Conservation (phyloP, 495 filamentous ascomycete species). For the Bryoglossum gracile region DNA sequence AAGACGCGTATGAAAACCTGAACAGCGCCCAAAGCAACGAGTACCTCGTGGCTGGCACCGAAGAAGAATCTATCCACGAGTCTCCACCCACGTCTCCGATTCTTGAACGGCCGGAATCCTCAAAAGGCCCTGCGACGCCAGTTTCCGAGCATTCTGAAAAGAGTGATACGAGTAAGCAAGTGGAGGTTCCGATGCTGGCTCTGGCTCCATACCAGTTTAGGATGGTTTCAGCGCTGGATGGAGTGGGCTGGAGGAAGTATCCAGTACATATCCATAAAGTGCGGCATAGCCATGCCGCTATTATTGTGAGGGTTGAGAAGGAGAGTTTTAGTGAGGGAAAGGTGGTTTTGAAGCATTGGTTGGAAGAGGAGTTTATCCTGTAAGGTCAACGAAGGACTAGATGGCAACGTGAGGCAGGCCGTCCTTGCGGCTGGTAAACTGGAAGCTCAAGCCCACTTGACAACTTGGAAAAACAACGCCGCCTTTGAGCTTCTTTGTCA, state of each 20-base stretch:
- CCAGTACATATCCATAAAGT: constrained; percentile 79
- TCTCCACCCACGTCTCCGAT: too few species aligned
- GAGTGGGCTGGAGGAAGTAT: constrained; percentile 71
- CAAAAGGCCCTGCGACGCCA: too few species aligned
- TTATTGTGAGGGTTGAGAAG: constrained; percentile 66
- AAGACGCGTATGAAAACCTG: constrained; percentile 65
- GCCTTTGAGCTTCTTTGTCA: too few species aligned
- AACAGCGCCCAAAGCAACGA: constrained; percentile 54
- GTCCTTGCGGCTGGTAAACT: too few species aligned
- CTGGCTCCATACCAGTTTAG: constrained; percentile 71
- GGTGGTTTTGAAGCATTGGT: constrained; percentile 75
- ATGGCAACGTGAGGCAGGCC: too few species aligned
- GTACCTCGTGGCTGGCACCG: constrained; percentile 27
- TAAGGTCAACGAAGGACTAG: too few species aligned
- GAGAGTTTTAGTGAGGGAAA: constrained; percentile 64
- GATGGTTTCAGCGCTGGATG: constrained; percentile 73
- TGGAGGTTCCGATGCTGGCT: constrained; percentile 64
- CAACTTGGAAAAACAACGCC: too few species aligned
- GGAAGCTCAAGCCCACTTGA: too few species aligned
- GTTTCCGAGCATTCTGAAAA: constrained; percentile 4
- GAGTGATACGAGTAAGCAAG: constrained; percentile 18
- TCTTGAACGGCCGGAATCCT: too few species aligned
- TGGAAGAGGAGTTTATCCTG: constrained; percentile 63
- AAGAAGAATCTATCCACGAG: constrained; percentile 16
- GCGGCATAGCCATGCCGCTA: constrained; percentile 79